These are phyloP conservation scores for Pseudoperonospora humuli DNA, from an alignment of 352 stramenopile species.

Conservation along the genomic window DNA sequence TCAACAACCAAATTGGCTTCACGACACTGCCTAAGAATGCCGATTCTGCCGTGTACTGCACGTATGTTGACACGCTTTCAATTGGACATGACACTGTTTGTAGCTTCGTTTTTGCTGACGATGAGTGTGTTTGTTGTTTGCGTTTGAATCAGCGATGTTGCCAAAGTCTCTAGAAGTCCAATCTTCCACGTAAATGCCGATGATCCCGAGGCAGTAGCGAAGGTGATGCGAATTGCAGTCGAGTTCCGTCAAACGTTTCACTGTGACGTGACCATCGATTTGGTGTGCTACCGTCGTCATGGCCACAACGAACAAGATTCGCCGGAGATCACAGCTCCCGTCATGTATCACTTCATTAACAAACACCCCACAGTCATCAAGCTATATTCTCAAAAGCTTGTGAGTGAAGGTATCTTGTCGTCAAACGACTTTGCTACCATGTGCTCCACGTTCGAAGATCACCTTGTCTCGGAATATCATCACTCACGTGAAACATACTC, in stretches of 20 bases:
- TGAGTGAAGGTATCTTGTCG: conserved; percentile 44
- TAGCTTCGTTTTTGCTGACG: conserved; percentile 8
- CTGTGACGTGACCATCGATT: conserved; percentile 97
- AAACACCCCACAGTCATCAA: conserved; percentile 76
- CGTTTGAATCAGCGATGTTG: conserved; percentile 82
- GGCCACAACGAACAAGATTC: conserved; percentile 97
- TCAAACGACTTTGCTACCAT: conserved; percentile 38
- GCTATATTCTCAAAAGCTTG: conserved; percentile 67
- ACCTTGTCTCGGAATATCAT: conserved; percentile 63
- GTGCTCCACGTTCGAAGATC: conserved; percentile 53
- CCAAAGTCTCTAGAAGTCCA: conserved; percentile 93
- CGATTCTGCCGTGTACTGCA: conserved; percentile 96
- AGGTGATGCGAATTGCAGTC: conserved; percentile 89
- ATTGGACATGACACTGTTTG: background rate
- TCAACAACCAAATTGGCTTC: conserved; percentile 99
- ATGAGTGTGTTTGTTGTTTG: background rate
- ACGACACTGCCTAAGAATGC: conserved; percentile 97
- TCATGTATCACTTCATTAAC: conserved; percentile 90
- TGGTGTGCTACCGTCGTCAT: conserved; percentile 97
- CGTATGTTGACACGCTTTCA: conserved; percentile 20
- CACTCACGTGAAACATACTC: conserved; percentile 58
- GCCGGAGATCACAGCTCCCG: conserved; percentile 79
- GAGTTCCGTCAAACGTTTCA: conserved; percentile 89
- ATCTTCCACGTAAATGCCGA: conserved; percentile 97
- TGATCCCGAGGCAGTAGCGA: conserved; percentile 90